Evolutionary conservation across 805 yeast genomes (phyloP).

Genomic region (Zygosaccharomyces bailii): DNA sequence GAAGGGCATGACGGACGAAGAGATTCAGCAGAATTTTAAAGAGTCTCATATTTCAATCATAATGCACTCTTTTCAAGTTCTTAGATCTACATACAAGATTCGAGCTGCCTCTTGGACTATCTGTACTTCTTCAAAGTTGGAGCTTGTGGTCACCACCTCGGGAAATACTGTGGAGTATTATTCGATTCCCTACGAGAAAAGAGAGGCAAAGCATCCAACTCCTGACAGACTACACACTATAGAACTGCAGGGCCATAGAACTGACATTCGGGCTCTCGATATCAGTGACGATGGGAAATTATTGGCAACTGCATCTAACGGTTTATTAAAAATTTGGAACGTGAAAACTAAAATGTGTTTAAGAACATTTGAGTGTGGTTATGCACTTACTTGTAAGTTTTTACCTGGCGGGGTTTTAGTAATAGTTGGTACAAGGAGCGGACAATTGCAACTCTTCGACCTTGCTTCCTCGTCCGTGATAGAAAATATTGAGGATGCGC

Average conservation of each 20-base stretch:
- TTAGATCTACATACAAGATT: slow-evolving; percentile 64
- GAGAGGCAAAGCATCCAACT: slow-evolving; percentile 42
- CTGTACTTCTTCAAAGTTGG: slow-evolving; percentile 47
- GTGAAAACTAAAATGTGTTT: slow-evolving; percentile 66
- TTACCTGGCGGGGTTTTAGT: slow-evolving; percentile 89
- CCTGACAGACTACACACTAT: slow-evolving; percentile 53
- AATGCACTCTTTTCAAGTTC: slow-evolving; percentile 62
- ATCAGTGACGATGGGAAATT: slow-evolving; percentile 76
- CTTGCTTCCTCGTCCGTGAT: slow-evolving; percentile 75
- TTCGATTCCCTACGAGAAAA: slow-evolving; percentile 54
- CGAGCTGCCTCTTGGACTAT: slow-evolving; percentile 65
- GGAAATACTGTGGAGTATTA: slow-evolving; percentile 76
- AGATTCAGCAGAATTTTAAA: slow-evolving; percentile 49
- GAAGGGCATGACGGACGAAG: slow-evolving; percentile 60
- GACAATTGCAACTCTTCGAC: slow-evolving; percentile 80
- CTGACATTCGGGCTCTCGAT: slow-evolving; percentile 81
- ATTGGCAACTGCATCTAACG: slow-evolving; percentile 87
- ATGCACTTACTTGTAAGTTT: slow-evolving; percentile 74
- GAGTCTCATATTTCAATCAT: slow-evolving; percentile 51
- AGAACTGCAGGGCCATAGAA: slow-evolving; percentile 82
- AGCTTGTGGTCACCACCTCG: slow-evolving; percentile 60
- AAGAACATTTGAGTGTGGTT: slow-evolving; percentile 85
- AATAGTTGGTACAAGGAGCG: slow-evolving; percentile 84
- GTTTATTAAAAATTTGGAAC: slow-evolving; percentile 87
- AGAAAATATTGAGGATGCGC: slow-evolving; percentile 70